These are phyloP conservation scores for Curvularia eragrostidis DNA, from an alignment of 2,329 filamentous ascomycete species.

Conservation along the genomic window DNA sequence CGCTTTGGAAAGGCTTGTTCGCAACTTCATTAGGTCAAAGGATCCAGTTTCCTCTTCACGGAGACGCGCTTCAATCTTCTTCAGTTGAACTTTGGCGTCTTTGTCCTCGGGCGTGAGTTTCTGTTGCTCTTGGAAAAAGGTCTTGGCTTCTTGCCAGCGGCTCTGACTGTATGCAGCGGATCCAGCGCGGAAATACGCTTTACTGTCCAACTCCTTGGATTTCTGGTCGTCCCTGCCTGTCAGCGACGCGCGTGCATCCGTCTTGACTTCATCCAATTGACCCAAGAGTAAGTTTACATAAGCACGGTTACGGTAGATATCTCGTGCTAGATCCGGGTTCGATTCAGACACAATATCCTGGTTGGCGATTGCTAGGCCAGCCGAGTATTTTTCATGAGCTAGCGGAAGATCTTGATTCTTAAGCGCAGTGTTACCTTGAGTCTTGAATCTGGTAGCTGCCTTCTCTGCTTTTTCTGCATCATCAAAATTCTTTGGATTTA, in stretches of 20 bases:
- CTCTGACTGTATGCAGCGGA: conserved; percentile 55
- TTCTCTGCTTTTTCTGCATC: conserved; percentile 45
- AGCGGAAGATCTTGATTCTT: conserved; percentile 49
- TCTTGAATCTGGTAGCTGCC: conserved; percentile 38
- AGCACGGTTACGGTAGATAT: conserved; percentile 46
- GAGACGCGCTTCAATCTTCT: conserved; percentile 29
- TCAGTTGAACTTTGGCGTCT: conserved; percentile 40
- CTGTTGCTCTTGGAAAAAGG: conserved; percentile 45
- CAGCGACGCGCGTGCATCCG: conserved; percentile 39
- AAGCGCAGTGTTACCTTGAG: conserved; percentile 45
- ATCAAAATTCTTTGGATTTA: conserved; percentile 35
- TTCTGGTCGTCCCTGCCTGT: conserved; percentile 34
- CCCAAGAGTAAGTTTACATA: conserved; percentile 41
- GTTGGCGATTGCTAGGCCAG: conserved; percentile 37
- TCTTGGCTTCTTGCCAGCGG: conserved; percentile 48
- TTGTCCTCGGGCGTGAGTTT: conserved; percentile 41
- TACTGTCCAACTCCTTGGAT: conserved; percentile 49
- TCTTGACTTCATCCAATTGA: conserved; percentile 41
- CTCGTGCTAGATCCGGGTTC: conserved; percentile 35
- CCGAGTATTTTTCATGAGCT: conserved; percentile 42
- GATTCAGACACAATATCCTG: conserved; percentile 18
- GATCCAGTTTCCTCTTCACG: conserved; percentile 51
- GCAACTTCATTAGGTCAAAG: conserved; percentile 49
- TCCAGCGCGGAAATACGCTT: conserved; percentile 55
- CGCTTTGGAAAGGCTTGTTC: conserved; percentile 46